Evolutionary conservation across 768 basidiomycete genomes (phyloP).

Genomic region (Podaxis sp.): DNA sequence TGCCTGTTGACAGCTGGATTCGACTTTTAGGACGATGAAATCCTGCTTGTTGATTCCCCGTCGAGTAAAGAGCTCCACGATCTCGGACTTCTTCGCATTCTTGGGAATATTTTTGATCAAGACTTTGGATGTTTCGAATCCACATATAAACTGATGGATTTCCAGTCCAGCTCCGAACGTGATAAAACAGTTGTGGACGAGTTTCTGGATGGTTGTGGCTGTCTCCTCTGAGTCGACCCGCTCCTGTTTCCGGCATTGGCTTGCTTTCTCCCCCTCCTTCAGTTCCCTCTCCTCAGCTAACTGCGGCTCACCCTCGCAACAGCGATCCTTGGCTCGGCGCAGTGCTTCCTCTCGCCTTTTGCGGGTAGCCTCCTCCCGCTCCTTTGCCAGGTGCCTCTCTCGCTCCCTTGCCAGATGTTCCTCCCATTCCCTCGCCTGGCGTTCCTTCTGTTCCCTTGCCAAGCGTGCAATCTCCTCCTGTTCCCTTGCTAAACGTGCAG

Average conservation of each 20-base stretch:
- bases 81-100: conserved; percentile 14
- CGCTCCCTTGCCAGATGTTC: too few relatives aligned
- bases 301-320: neutral
- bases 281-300: neutral
- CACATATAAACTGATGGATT: conserved; percentile 15
- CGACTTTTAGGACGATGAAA: conserved; percentile 19
- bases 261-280: neutral
- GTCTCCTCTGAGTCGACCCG: conserved; percentile 13
- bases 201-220: conserved; percentile 6
- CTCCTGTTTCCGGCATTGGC: neutral
- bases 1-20: conserved; percentile 33
- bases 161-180: conserved; percentile 23
- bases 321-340: conserved; percentile 15
- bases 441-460: too few relatives aligned
- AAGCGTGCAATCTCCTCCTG: neutral
- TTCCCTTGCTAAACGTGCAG: neutral
- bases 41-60: conserved; percentile 11
- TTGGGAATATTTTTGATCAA: conserved; percentile 17
- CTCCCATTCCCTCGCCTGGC: too few relatives aligned
- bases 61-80: conserved; percentile 17
- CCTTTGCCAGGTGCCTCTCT: neutral
- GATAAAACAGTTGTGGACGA: conserved; percentile 19
- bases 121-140: conserved; percentile 18
- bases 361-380: neutral
- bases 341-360: conserved; percentile 3